phyloP scores from a whole-genome alignment of 345 rosid genomes.

The Brassica napus region DNA sequence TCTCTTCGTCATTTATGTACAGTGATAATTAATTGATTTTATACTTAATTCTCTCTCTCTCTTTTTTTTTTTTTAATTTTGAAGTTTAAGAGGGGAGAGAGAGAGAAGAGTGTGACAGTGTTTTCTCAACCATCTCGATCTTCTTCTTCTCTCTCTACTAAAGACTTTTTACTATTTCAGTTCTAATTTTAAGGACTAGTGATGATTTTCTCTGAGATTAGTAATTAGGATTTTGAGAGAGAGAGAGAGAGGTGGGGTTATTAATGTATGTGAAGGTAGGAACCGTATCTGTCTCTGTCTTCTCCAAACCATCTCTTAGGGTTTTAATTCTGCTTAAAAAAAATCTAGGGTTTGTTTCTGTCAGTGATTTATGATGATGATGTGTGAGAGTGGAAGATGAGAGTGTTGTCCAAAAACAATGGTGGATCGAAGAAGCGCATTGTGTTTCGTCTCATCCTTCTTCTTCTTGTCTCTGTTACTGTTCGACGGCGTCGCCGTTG shows the following conservation, averaged over 20 bases:
- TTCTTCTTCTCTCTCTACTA: neutral
- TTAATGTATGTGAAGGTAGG: constrained; percentile 47
- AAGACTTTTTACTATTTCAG: constrained; percentile 10
- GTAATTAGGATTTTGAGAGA: constrained; percentile 41
- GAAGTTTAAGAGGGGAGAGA: neutral
- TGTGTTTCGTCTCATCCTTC: constrained; percentile 42
- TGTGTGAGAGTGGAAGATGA: constrained; percentile 31
- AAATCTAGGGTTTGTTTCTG: constrained; percentile 12
- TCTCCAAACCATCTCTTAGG: constrained; percentile 30
- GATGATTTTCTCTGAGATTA: constrained; percentile 27
- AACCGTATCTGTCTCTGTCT: constrained; percentile 37
- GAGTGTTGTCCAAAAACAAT: constrained; percentile 51
- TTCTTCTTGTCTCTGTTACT: constrained; percentile 41
- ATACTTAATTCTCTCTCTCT: neutral
- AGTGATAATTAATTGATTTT: neutral
- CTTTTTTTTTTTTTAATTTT: neutral
- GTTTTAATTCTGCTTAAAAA: constrained; percentile 32
- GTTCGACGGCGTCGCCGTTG: constrained; percentile 46
- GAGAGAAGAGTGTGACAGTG: neutral
- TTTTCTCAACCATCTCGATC: neutral
- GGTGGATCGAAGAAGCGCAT: constrained; percentile 54
- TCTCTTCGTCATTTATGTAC: neutral
- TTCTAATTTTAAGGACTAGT: constrained; percentile 26
- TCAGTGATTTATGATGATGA: constrained; percentile 5
- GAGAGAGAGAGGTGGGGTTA: constrained; percentile 34